Base-by-base conservation (phyloP, 2,329 filamentous ascomycete species). In the Penicillium fuscoglaucum region DNA sequence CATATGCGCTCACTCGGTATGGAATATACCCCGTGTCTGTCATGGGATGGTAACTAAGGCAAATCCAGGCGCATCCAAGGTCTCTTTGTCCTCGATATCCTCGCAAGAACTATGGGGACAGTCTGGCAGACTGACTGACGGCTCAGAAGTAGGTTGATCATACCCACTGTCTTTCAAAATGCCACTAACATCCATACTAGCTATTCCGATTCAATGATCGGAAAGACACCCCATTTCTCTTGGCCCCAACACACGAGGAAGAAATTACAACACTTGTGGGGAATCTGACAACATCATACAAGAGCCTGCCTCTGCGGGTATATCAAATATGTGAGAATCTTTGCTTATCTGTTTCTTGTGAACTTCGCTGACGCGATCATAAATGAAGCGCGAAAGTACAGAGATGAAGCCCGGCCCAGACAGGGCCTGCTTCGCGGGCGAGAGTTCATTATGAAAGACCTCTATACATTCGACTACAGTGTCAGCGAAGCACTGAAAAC, bases 371-470 rank as follows among this genome's bases (percentile, higher is more conserved):
- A 48, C 28, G 6, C 0, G 10, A 28, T 12, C 24, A 53, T 28
- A 41, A 24, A 4, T 35, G 8, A 61, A 91, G 89, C 91, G 31
- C 85, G 93, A 47, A 99, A 99, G 75, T 99, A 98, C 70, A 87
- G 95, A 49, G 95, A 99, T 77, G 95, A 99, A 76, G 84, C 89
- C 57, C 84, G 95, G 28, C 95, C 95, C 21, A 85, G 95, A 33
- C 90, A 96, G 67, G 95, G 95, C 13, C 81, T 99, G 2, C 80
- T 99, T 9, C 87, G 95, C 10, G 90, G 91, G 0, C 87, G 92
- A 61, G 95, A 99, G 70, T 99, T 99, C 68, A 78, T 91, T 66
- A 99, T 99, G 95, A 99, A 99, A 75, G 95, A 99, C 74, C 83
- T 99, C 1, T 99, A 99, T 73, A 97, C 93, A 0, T 99, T 99